phyloP scores from a whole-genome alignment of 2,329 filamentous ascomycete genomes.

The Alternaria sp. region DNA sequence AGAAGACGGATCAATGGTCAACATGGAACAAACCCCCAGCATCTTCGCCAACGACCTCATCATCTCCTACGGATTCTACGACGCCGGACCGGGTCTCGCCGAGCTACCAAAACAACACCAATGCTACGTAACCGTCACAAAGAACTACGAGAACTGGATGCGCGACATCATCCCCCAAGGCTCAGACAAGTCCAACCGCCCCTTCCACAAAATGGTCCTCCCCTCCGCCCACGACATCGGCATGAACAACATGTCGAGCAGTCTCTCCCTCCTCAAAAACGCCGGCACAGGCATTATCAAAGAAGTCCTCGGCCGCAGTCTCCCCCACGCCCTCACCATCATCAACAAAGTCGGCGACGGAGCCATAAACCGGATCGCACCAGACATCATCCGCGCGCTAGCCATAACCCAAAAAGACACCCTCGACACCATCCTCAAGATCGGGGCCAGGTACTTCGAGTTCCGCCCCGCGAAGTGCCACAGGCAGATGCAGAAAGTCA shows the following conservation, averaged over 20 bases:
- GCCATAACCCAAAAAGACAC: slow-evolving; percentile 61
- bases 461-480: slow-evolving; percentile 59
- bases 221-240: slow-evolving; percentile 58
- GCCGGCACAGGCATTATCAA: slow-evolving; percentile 41
- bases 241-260: slow-evolving; percentile 59
- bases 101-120: slow-evolving; percentile 54
- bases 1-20: slow-evolving; percentile 49
- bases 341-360: slow-evolving; percentile 38
- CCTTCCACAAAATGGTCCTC: slow-evolving; percentile 54
- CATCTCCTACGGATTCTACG: slow-evolving; percentile 58
- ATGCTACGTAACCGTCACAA: slow-evolving; percentile 53
- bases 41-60: slow-evolving; percentile 47
- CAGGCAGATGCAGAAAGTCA: slow-evolving; percentile 46
- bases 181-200: slow-evolving; percentile 48
- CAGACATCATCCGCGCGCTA: slow-evolving; percentile 56
- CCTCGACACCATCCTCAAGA: slow-evolving; percentile 52
- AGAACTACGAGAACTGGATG: slow-evolving; percentile 56
- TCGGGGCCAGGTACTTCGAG: slow-evolving; percentile 61
- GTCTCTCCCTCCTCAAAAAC: slow-evolving; percentile 49
- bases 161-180: slow-evolving; percentile 49
- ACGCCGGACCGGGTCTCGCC: slow-evolving; percentile 53
- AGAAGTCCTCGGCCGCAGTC: slow-evolving; percentile 35
- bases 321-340: slow-evolving; percentile 31
- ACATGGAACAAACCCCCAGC: slow-evolving; percentile 38
- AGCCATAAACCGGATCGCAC: slow-evolving; percentile 40